Base-by-base conservation (phyloP, 1,284 basidiomycete genomes). In the Grifola frondosa region DNA sequence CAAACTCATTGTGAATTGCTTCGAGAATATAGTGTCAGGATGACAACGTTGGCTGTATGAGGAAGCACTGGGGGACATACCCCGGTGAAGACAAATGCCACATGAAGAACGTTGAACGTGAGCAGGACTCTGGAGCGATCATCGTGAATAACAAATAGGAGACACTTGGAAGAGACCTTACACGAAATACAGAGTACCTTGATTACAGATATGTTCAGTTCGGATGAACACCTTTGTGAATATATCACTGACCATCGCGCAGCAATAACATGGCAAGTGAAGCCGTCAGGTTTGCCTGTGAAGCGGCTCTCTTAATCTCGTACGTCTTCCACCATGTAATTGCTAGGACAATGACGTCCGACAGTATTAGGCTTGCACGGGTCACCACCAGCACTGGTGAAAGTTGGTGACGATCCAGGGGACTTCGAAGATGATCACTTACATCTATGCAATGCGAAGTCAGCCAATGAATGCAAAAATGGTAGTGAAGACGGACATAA, bases 271-370 rank as follows among this genome's bases (percentile, higher is more conserved):
- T 9, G 1, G 37, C 16, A 12, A 44, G 30, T 19, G 37, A 34
- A 4, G 25, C 15, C 4, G 17, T 16, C 25, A 44, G 4, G 10
- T 23, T 6, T 12, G 37, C 35, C 0, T n/a, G 5, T 1, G 10
- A 9, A 4, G 40, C 37, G 1, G 25, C 26, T 20, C 35, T 29
- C 40, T 30, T 37, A 12, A 17, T 20, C 3, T 28, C 12, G 24
- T 21, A 38, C 2, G 40, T 42, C 23, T 24, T 42, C 30, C 22
- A 25, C 40, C 40, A 42, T n/a, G 40, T 42, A 1, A 47, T 41
- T 1, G 6, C 32, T 4, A 47, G 13, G 5, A 42, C 45, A 17
- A 42, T 29, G 6, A 22, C 26, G n/a, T 47, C 45, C 3, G 33
- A 25, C 19, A 47, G 12, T 6, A 47, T 42, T 1, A 30, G 21